A percentile compares a stretch with the other conserved stretches of the same genome.
phyloP scores from a whole-genome alignment of 345 rosid genomes.

The Stellera chamaejasme region DNA sequence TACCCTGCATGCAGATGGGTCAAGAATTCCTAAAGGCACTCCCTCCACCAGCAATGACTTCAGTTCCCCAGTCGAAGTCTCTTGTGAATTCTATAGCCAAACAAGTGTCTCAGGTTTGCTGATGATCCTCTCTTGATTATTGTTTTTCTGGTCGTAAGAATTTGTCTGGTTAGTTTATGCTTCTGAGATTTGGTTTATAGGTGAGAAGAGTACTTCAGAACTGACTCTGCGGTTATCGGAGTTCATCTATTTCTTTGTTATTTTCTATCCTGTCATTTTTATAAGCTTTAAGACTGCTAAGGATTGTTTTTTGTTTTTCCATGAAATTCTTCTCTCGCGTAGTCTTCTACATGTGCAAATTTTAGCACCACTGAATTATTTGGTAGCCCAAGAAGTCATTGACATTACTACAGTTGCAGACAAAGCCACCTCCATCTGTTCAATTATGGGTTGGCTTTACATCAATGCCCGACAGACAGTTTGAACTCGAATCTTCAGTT shows the following conservation, averaged over 20 bases:
- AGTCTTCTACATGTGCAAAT: too few species aligned
- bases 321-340: too few species aligned
- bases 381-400: too few species aligned
- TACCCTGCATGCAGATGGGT: constrained; percentile 29
- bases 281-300: too few species aligned
- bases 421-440: constrained; percentile 96
- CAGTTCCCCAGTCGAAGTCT: constrained; percentile 46
- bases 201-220: too few species aligned
- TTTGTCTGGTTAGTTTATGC: neutral
- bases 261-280: too few species aligned
- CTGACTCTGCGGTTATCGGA: too few species aligned
- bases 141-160: neutral
- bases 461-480: constrained; percentile 79
- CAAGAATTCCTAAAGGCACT: constrained; percentile 18
- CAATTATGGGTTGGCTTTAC: constrained; percentile 89
- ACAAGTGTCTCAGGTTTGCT: constrained; percentile 68
- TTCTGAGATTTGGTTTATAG: too few species aligned
- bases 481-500: constrained; percentile 66
- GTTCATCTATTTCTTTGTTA: too few species aligned
- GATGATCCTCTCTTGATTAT: neutral
- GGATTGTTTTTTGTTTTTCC: too few species aligned
- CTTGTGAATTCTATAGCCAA: constrained; percentile 51
- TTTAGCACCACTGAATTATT: too few species aligned
- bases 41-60: constrained; percentile 19
- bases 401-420: constrained; percentile 35